Evolutionary conservation across 1,284 basidiomycete species (phyloP).

Genomic region (Pyrrhoderma noxium): DNA sequence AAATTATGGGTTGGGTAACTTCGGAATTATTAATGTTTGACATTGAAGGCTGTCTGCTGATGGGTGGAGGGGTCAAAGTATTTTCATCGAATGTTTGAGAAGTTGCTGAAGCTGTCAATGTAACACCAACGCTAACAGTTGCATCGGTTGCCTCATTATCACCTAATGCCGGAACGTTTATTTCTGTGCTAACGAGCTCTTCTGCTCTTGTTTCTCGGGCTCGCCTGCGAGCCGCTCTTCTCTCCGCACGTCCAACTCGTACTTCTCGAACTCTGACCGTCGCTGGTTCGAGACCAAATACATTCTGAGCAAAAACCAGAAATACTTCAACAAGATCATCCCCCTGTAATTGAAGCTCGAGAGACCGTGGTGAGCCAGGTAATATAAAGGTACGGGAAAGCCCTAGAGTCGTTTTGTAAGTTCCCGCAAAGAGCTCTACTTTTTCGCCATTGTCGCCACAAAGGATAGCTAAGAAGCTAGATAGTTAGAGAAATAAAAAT

Average conservation of each 20-base stretch:
- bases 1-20: not conserved
- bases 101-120: slow-evolving; percentile 33
- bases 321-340: slow-evolving; percentile 86
- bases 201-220: slow-evolving; percentile 56
- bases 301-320: slow-evolving; percentile 80
- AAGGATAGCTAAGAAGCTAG: slow-evolving; percentile 78
- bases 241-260: slow-evolving; percentile 77
- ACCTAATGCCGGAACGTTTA: slow-evolving; percentile 33
- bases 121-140: slow-evolving; percentile 56
- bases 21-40: slow-evolving; percentile 11
- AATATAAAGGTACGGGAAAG: slow-evolving; percentile 81
- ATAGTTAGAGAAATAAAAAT: not conserved
- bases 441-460: slow-evolving; percentile 91
- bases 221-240: slow-evolving; percentile 70
- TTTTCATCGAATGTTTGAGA: slow-evolving; percentile 16
- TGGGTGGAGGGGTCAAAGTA: slow-evolving; percentile 12
- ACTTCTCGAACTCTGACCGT: slow-evolving; percentile 88
- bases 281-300: slow-evolving; percentile 83
- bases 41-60: slow-evolving; percentile 18
- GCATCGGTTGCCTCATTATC: slow-evolving; percentile 54
- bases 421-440: slow-evolving; percentile 83
- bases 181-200: slow-evolving; percentile 36
- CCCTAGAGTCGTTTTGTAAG: slow-evolving; percentile 71
- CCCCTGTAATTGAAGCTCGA: slow-evolving; percentile 84
- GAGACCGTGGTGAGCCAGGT: slow-evolving; percentile 76